Conservation (phyloP, 2,329 filamentous ascomycete species). For the Alternaria angustiovoidea region DNA sequence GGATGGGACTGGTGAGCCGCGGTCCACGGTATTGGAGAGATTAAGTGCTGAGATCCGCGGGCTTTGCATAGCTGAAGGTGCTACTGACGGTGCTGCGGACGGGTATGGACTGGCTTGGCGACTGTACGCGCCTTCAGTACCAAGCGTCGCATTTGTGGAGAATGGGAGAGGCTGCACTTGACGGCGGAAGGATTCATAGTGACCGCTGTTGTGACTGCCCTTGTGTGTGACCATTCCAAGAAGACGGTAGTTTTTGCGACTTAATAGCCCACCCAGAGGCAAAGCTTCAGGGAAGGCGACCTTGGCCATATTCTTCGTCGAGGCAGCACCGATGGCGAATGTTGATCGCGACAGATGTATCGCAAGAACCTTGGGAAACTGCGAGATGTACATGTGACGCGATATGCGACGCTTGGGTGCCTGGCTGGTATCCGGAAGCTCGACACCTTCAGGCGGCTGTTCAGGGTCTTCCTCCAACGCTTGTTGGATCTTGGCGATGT, state of each 20-base stretch:
- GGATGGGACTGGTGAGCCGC: conserved; percentile 36
- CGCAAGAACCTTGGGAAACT: conserved; percentile 88
- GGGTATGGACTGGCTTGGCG: conserved; percentile 60
- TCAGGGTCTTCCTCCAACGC: conserved; percentile 86
- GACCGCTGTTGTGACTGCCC: conserved; percentile 92
- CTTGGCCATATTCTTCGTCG: conserved; percentile 93
- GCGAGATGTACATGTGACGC: conserved; percentile 84
- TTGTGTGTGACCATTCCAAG: conserved; percentile 92
- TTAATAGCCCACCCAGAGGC: conserved; percentile 79
- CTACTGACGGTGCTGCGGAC: conserved; percentile 51
- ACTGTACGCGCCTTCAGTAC: conserved; percentile 77
- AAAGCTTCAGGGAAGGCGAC: conserved; percentile 91
- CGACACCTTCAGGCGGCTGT: conserved; percentile 72
- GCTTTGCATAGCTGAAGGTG: conserved; percentile 56
- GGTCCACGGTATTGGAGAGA: conserved; percentile 34
- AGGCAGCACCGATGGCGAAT: conserved; percentile 78
- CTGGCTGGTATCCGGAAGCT: conserved; percentile 75
- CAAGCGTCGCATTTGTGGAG: conserved; percentile 82
- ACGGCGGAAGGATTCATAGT: conserved; percentile 94
- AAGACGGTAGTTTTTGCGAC: conserved; percentile 82
- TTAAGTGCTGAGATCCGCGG: conserved; percentile 53
- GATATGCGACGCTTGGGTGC: conserved; percentile 86
- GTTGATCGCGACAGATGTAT: conserved; percentile 94
- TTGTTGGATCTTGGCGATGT: conserved; percentile 70
- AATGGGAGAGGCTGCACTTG: conserved; percentile 82